Evolutionary conservation across 306 rosid genomes (phyloP).

Genomic region (Prunus mira): DNA sequence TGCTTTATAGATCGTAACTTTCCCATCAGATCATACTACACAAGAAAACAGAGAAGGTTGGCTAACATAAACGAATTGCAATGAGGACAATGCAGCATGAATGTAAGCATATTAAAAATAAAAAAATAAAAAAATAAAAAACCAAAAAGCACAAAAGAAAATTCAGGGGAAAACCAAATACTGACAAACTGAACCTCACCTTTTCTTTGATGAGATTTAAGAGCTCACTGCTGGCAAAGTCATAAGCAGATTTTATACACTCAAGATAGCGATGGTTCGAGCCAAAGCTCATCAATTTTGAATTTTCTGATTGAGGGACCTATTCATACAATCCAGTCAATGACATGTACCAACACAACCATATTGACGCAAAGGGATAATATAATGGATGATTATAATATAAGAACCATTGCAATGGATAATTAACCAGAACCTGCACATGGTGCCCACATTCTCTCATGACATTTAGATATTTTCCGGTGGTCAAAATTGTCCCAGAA

Average conservation of each 20-base stretch:
- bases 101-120: background rate
- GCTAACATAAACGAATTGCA: background rate
- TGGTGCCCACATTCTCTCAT: conserved; percentile 98
- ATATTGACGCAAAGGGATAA: background rate
- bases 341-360: conserved; percentile 12
- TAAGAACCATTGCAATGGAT: conserved; percentile 5
- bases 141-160: conserved; percentile 12
- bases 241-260: conserved; percentile 89
- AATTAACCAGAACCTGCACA: conserved; percentile 69
- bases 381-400: background rate
- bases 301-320: conserved; percentile 90
- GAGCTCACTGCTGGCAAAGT: conserved; percentile 90
- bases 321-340: conserved; percentile 31
- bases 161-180: conserved; percentile 12
- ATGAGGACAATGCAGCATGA: background rate
- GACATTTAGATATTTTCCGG: conserved; percentile 96
- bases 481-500: conserved; percentile 86
- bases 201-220: conserved; percentile 88
- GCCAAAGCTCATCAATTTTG: conserved; percentile 75
- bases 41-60: conserved; percentile 25
- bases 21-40: conserved; percentile 84
- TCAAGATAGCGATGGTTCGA: conserved; percentile 94
- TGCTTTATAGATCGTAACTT: conserved; percentile 90
- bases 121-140: conserved; percentile 10
- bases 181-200: conserved; percentile 42